Conservation (phyloP, 176 grass and related monocot genomes). For the Musa schizocarpa region DNA sequence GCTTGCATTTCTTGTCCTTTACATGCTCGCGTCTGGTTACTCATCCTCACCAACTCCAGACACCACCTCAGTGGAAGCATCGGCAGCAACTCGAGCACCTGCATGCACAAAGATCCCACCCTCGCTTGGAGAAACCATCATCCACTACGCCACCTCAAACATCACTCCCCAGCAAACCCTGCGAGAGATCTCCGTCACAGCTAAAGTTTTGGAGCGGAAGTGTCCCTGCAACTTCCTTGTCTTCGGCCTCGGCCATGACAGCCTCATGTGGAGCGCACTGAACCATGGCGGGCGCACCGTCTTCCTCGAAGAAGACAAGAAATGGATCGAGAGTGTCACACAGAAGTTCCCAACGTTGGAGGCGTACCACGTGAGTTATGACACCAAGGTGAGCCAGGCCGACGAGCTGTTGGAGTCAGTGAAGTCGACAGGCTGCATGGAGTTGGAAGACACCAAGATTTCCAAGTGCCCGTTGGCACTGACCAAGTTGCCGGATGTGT, state of each 20-base stretch:
- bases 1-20: not conserved
- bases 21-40: not conserved
- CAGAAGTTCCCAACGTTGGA: not conserved
- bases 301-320: conserved; percentile 13
- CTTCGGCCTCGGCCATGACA: conserved; percentile 15
- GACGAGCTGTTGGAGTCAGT: conserved; percentile 3
- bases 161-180: conserved; percentile 10
- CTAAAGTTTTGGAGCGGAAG: not conserved
- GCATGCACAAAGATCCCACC: not conserved
- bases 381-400: conserved; percentile 7
- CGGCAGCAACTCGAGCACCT: not conserved
- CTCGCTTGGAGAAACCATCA: not conserved
- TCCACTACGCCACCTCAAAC: conserved; percentile 12
- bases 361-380: not conserved
- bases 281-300: conserved; percentile 15
- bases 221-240: conserved; percentile 14
- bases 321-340: not conserved
- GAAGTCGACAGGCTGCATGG: not conserved
- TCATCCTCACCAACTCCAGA: not conserved
- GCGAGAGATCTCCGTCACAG: conserved; percentile 5
- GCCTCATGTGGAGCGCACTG: conserved; percentile 14
- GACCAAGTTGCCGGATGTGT: not conserved
- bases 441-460: not conserved
- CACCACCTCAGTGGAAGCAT: not conserved
- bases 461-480: not conserved